phyloP scores from a whole-genome alignment of 805 yeast genomes.

The Brettanomyces naardenensis region DNA sequence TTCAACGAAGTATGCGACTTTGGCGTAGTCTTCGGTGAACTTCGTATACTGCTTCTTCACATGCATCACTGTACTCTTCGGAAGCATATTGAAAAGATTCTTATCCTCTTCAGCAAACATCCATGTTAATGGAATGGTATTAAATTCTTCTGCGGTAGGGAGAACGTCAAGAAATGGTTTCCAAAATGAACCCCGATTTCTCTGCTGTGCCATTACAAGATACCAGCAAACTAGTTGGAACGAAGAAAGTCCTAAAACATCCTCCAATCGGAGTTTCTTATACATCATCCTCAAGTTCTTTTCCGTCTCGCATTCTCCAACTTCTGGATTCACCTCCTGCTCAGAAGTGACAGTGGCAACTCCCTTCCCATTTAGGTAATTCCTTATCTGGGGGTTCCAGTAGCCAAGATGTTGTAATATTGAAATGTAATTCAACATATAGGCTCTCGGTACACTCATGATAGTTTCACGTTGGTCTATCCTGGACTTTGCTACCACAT shows the following conservation, averaged over 20 bases:
- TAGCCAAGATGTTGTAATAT: constrained; percentile 35
- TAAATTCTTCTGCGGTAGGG: constrained; percentile 50
- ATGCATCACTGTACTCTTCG: constrained; percentile 34
- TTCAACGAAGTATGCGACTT: constrained; percentile 16
- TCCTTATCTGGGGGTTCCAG: constrained; percentile 6
- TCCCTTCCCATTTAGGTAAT: constrained; percentile 2
- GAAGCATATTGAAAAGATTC: constrained; percentile 24
- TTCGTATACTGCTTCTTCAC: constrained; percentile 33
- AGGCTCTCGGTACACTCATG: constrained; percentile 49
- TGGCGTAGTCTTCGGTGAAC: constrained; percentile 38
- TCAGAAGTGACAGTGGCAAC: background rate
- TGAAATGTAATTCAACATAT: constrained; percentile 51
- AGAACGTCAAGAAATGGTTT: constrained; percentile 56
- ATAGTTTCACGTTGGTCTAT: constrained; percentile 37
- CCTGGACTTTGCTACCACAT: constrained; percentile 37
- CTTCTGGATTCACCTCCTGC: background rate
- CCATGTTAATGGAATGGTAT: constrained; percentile 61
- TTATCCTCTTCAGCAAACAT: constrained; percentile 19
- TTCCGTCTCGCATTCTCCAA: background rate
- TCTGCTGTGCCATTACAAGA: constrained; percentile 34
- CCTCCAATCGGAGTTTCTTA: constrained; percentile 12
- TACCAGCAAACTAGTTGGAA: constrained; percentile 53
- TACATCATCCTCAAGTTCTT: constrained; percentile 10
- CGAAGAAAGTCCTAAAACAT: constrained; percentile 40
- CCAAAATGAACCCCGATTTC: constrained; percentile 49